phyloP scores from a whole-genome alignment of 2,329 filamentous ascomycete species.

The Fusarium stilboides region DNA sequence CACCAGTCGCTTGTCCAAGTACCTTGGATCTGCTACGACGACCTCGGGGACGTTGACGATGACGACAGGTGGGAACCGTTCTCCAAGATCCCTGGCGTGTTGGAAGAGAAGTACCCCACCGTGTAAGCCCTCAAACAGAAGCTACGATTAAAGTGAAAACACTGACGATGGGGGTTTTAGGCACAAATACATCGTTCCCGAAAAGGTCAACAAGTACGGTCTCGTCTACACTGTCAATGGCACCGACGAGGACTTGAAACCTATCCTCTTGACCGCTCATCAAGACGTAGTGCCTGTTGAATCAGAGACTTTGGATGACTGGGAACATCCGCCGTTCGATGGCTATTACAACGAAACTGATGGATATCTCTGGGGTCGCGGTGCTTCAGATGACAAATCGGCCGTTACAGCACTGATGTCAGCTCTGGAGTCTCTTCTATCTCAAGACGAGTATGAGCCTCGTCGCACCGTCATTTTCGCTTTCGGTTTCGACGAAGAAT shows the following conservation, averaged over 20 bases:
- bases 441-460: slow-evolving; percentile 63
- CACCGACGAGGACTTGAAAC: slow-evolving; percentile 61
- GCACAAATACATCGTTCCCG: slow-evolving; percentile 59
- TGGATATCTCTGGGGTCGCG: slow-evolving; percentile 58
- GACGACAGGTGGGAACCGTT: slow-evolving; percentile 69
- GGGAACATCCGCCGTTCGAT: slow-evolving; percentile 59
- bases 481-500: slow-evolving; percentile 77
- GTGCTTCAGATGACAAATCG: slow-evolving; percentile 58
- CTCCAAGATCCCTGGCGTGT: slow-evolving; percentile 61
- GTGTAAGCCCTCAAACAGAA: slow-evolving; percentile 52
- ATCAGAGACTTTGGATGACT: slow-evolving; percentile 55
- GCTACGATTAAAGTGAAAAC: rapidly evolving
- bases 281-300: slow-evolving; percentile 60
- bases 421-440: slow-evolving; percentile 64
- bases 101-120: slow-evolving; percentile 64
- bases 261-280: slow-evolving; percentile 57
- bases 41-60: slow-evolving; percentile 65
- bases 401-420: slow-evolving; percentile 55
- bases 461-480: slow-evolving; percentile 70
- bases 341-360: slow-evolving; percentile 53
- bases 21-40: slow-evolving; percentile 67
- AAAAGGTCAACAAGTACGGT: slow-evolving; percentile 73
- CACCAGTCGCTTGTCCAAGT: slow-evolving; percentile 68
- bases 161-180: slow-evolving; percentile 38
- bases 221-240: slow-evolving; percentile 72